Evolutionary conservation across 2,329 filamentous ascomycete genomes (phyloP).

Genomic region (Raffaelea albimanens): DNA sequence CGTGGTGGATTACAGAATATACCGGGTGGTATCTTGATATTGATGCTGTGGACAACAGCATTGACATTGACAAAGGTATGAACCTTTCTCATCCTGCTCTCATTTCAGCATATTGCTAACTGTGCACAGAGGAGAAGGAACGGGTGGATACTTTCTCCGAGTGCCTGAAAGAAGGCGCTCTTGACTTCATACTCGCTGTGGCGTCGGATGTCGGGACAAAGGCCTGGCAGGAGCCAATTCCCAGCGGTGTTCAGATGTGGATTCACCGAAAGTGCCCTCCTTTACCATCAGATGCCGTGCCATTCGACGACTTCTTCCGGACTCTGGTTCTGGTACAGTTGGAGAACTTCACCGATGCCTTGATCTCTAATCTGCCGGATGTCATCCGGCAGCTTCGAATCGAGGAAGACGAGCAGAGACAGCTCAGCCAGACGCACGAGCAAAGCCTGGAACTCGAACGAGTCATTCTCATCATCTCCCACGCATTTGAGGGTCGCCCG

Average conservation of each 20-base stretch:
- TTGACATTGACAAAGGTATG: conserved; percentile 52
- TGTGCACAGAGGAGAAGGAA: conserved; percentile 51
- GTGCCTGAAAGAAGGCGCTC: conserved; percentile 75
- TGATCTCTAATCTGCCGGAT: conserved; percentile 93
- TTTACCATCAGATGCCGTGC: conserved; percentile 56
- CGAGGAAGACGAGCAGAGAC: conserved; percentile 82
- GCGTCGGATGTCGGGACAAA: conserved; percentile 71
- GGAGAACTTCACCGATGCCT: conserved; percentile 81
- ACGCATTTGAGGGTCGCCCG: conserved; percentile 75
- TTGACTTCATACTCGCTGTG: conserved; percentile 83
- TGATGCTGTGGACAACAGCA: conserved; percentile 49
- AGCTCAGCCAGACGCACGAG: conserved; percentile 54
- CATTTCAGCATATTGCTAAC: too few species aligned
- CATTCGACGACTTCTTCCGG: conserved; percentile 65
- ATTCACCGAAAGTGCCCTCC: conserved; percentile 71
- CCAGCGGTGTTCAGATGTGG: conserved; percentile 71
- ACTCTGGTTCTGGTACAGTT: conserved; percentile 66
- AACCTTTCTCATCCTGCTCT: too few species aligned
- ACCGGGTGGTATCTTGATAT: conserved; percentile 80
- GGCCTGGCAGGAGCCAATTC: conserved; percentile 82
- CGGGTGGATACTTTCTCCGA: conserved; percentile 66
- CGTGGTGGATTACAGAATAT: conserved; percentile 90
- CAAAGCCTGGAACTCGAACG: conserved; percentile 72
- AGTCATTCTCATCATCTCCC: conserved; percentile 86
- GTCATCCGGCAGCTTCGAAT: conserved; percentile 75